Evolutionary conservation across 2,329 filamentous ascomycete genomes (phyloP).

Genomic region (Diaporthe australafricana): DNA sequence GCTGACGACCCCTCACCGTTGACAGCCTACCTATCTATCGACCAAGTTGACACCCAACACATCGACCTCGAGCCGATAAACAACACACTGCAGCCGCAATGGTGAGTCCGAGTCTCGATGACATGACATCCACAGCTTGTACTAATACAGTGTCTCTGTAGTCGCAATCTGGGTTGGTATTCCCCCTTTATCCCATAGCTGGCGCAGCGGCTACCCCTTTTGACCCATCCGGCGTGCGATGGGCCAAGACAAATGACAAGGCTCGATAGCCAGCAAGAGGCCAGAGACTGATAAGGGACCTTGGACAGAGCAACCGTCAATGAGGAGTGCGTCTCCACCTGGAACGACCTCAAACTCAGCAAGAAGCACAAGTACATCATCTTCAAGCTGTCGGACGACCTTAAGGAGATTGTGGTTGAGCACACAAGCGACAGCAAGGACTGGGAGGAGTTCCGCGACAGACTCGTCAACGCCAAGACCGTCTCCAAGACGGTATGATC

Average conservation of each 20-base stretch:
- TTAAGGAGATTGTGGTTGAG: constrained; percentile 85
- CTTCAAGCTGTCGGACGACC: constrained; percentile 87
- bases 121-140: neutral
- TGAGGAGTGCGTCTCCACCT: constrained; percentile 76
- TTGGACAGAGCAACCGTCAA: constrained; percentile 74
- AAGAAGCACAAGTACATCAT: constrained; percentile 89
- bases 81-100: constrained; percentile 31
- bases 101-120: constrained; percentile 21
- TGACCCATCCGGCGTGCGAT: neutral
- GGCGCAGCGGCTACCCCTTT: constrained; percentile 5
- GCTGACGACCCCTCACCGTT: constrained; percentile 38
- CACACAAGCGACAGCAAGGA: constrained; percentile 74
- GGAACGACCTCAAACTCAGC: constrained; percentile 86
- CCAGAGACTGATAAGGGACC: constrained; percentile 22
- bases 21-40: constrained; percentile 34
- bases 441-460: constrained; percentile 80
- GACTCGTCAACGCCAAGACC: constrained; percentile 78
- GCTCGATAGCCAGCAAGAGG: constrained; percentile 21
- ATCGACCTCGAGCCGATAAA: constrained; percentile 25
- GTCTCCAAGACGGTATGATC: constrained; percentile 74
- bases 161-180: constrained; percentile 77
- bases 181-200: constrained; percentile 38
- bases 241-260: neutral
- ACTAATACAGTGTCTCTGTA: constrained; percentile 45
- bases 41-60: constrained; percentile 22